phyloP scores from a whole-genome alignment of 306 rosid genomes.

The Abrus precatorius region DNA sequence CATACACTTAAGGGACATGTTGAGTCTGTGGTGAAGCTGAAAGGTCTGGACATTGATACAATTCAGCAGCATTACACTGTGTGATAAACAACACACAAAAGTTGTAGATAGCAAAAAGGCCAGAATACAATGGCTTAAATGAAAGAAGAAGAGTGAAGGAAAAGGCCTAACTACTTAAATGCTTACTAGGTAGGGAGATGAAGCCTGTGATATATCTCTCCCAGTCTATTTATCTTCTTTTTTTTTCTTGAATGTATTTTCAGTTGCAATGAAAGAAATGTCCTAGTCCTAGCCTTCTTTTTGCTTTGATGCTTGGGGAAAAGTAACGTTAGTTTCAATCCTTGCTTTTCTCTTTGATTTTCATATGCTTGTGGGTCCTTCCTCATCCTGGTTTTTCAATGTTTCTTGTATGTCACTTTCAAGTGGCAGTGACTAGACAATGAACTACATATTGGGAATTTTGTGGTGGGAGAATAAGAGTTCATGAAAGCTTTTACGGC shows the following conservation, averaged over 20 bases:
- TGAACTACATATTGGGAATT: conserved; percentile 39
- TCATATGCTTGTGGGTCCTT: conserved; percentile 40
- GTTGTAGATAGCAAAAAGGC: conserved; percentile 45
- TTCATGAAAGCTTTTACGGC: conserved; percentile 36
- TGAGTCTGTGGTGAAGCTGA: conserved; percentile 97
- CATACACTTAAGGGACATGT: conserved; percentile 98
- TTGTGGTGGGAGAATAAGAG: conserved; percentile 49
- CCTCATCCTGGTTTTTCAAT: conserved; percentile 31
- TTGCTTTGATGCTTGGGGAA: conserved; percentile 49
- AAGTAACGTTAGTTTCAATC: conserved; percentile 43
- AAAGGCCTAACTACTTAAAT: conserved; percentile 56
- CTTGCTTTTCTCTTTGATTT: conserved; percentile 20
- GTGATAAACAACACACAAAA: conserved; percentile 51
- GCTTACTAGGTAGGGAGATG: conserved; percentile 56
- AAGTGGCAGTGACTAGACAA: conserved; percentile 43
- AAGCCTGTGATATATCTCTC: conserved; percentile 57
- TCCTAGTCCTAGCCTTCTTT: conserved; percentile 51
- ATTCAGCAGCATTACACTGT: conserved; percentile 98
- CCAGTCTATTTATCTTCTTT: conserved; percentile 43
- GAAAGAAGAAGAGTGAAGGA: conserved; percentile 41
- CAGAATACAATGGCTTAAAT: conserved; percentile 37
- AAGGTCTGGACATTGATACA: conserved; percentile 91
- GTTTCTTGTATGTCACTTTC: conserved; percentile 44
- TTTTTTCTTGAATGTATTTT: conserved; percentile 57
- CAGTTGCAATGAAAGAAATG: conserved; percentile 40